Evolutionary conservation across 495 filamentous ascomycete genomes (phyloP).

Genomic region (Xylaria flabelliformis): DNA sequence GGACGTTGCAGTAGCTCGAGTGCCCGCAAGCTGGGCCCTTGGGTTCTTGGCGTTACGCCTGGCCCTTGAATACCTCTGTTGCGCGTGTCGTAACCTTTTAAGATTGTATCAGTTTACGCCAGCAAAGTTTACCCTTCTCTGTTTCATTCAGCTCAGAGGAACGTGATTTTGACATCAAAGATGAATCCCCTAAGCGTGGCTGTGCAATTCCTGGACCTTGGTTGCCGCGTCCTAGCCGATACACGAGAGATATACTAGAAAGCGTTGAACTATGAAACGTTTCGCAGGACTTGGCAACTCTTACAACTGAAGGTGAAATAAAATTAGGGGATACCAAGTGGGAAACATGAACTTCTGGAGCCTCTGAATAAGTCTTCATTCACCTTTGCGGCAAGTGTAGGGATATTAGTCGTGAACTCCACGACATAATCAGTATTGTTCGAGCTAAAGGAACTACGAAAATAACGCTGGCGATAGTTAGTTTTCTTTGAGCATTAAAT

Average conservation of each 20-base stretch:
- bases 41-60: no score
- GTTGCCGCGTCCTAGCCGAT: background rate
- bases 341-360: background rate
- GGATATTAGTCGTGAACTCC: background rate
- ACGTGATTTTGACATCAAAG: background rate
- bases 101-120: no score
- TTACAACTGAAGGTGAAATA: no score
- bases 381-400: background rate
- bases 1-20: no score
- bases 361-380: background rate
- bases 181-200: background rate
- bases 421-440: background rate
- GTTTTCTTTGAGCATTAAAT: no score
- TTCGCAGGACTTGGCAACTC: no score
- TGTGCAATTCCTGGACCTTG: no score
- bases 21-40: no score
- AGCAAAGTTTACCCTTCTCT: background rate
- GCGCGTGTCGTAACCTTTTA: background rate
- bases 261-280: no score
- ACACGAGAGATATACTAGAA: background rate
- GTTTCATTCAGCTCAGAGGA: no score
- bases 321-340: no score
- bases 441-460: background rate
- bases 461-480: background rate
- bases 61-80: no score